Percentiles rank a stretch among this genome's conserved stretches.
Conservation (phyloP, 108 stramenopile species). For the Fragilariopsis cylindrus region DNA sequence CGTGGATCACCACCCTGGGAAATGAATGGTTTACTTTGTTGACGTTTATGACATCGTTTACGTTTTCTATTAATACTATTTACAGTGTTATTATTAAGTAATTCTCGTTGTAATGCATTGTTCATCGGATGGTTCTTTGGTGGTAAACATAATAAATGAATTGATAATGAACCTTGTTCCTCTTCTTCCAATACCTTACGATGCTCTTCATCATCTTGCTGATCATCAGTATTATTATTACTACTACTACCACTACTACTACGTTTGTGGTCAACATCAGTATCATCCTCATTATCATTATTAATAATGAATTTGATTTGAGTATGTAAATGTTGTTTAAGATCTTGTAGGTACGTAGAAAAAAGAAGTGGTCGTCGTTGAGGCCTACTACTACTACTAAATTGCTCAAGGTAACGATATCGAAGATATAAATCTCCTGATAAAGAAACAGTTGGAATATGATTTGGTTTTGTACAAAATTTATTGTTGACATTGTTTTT, state of each 20-base stretch:
- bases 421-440: conserved; percentile 43
- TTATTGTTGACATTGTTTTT: conserved; percentile 10
- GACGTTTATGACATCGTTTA: conserved; percentile 47
- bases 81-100: background rate
- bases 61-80: conserved; percentile 18
- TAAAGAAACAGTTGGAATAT: conserved; percentile 28
- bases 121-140: conserved; percentile 6
- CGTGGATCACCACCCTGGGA: conserved; percentile 79
- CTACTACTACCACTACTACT: too few species aligned
- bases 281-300: background rate
- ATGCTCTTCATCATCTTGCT: background rate
- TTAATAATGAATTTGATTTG: conserved; percentile 17
- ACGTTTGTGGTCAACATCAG: background rate
- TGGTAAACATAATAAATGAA: conserved; percentile 56
- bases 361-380: conserved; percentile 11
- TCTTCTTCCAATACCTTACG: conserved; percentile 39
- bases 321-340: conserved; percentile 34
- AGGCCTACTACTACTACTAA: background rate
- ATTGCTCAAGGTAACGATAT: conserved; percentile 9
- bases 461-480: conserved; percentile 20
- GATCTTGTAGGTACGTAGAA: conserved; percentile 28
- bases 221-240: background rate
- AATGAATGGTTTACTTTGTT: conserved; percentile 17
- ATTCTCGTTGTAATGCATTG: background rate
- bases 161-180: conserved; percentile 62